Base-by-base conservation (phyloP, 257 asterid genomes). In the Ajuga chamaepitys region DNA sequence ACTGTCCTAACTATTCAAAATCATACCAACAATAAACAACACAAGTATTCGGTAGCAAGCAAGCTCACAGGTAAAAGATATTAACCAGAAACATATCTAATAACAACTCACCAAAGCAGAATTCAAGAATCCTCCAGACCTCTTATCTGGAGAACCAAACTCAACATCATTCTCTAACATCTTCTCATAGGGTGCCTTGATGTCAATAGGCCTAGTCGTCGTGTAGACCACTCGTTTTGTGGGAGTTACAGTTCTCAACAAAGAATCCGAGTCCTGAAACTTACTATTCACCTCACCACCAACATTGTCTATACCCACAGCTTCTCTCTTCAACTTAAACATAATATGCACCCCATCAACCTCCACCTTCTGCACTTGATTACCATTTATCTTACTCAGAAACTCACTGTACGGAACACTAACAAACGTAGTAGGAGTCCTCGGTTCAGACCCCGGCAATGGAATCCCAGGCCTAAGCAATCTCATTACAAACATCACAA, bases 111-210 rank as follows among this genome's bases (percentile, higher is more conserved):
- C 99, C 99, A 90, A 71, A 28, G 96, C 98, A 60, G 98, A 86
- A 68, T 88, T 88, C 82, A 94, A 64, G 82, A 94, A 85, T 40
- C 98, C 98, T 25, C 99, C 99, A 41, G 99, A 86, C 81, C 95
- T 83, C 86, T 90, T 94, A 78, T 94, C 96, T 0, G 96, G 99
- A 16, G 96, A 94, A 42, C 99, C 96, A 78, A 90, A 94, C 85
- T 88, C 93, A 50, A 94, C 99, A 74, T 84, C 83, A 77, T 94
- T 88, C 78, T 90, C 98, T 16, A 90, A 74, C 99, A 94, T 94
- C 84, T 88, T 88, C 77, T 90, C 96, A 64, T 94, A 94, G 2
- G 98, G 99, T 3, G 96, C 76, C 78, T 86, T 94, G 69, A 94
- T 86, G 74, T 94, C 99, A 67, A 64, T 66, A 0, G 99, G 99